Base-by-base conservation (phyloP, 2,329 filamentous ascomycete species). In the Aureobasidium sp. region DNA sequence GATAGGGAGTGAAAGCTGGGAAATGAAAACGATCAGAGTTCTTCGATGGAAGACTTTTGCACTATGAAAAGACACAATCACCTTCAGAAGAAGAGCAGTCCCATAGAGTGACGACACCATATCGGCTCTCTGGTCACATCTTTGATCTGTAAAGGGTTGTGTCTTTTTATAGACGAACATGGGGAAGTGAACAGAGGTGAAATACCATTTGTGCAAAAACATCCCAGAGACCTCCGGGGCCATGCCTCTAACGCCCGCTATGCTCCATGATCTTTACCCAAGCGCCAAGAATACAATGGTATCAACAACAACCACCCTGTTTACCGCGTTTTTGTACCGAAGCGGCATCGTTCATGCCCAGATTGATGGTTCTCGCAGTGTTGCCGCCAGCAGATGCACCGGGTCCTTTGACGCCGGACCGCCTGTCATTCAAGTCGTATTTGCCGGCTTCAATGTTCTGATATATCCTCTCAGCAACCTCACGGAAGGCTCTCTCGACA, bases 391-490 rank as follows among this genome's bases (percentile, higher is more conserved):
- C 80, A 73, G 68, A 48, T 48, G 46, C 85, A 73, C 66, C 82
- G 75, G 67, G 87, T 75, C 60, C 87, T 74, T 97, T 97, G 65
- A 99, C 92, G 29, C 94, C 94, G 65, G 89, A 93, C 71, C 92
- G 84, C 71, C 93, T 83, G 75, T 97, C 93, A 72, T 96, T 96
- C 68, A 97, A 78, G 76, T 99, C 92, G 73, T 97, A 97, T 73
- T 86, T 90, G 12, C 94, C 94, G 1, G 90, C 90, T 78, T 97
- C 91, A 65, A 99, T 97, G 71, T 97, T 97, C 73, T 93, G 87
- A 73, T 95, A 96, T 78, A 99, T 97, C 74, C 92, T 83, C 79
- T 97, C 92, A 24, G 94, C 92, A 15, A 97, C 92, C 71, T 94
- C 87, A 72, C 96, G 83, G 71, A 99, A 99, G 1, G 94, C 94